phyloP scores from a whole-genome alignment of 1,284 basidiomycete species.

The Irpex lacteus region DNA sequence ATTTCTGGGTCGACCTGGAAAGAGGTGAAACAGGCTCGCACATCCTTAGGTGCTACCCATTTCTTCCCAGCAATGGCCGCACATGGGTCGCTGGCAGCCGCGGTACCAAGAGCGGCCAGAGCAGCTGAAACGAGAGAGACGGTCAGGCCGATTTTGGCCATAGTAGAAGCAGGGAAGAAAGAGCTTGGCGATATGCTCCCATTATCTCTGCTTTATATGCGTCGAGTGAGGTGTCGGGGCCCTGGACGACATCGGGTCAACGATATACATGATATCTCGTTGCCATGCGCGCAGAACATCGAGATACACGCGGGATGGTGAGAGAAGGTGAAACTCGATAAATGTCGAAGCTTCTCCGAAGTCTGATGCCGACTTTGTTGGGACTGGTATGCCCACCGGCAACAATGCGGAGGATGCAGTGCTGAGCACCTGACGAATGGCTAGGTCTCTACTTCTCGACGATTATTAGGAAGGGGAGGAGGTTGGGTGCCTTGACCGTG shows the following conservation, averaged over 20 bases:
- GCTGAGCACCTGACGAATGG: neutral
- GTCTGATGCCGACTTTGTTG: neutral
- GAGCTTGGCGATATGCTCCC: neutral
- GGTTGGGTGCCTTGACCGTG: neutral
- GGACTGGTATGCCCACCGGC: neutral
- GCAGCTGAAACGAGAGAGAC: neutral
- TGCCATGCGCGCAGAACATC: neutral
- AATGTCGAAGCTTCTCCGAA: neutral
- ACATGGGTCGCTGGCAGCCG: slow-evolving; percentile 41
- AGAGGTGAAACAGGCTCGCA: slow-evolving; percentile 47
- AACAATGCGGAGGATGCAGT: neutral
- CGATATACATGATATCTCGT: neutral
- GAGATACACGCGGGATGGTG: neutral
- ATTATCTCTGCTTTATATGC: neutral
- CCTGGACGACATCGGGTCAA: neutral
- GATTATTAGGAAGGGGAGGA: neutral
- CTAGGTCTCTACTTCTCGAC: neutral
- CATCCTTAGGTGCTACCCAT: slow-evolving; percentile 51
- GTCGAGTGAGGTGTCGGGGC: neutral
- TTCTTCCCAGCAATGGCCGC: slow-evolving; percentile 46
- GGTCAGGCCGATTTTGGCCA: neutral
- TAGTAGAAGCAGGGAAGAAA: neutral
- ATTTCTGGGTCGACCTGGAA: slow-evolving; percentile 41
- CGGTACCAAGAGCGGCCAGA: neutral
- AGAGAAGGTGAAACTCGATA: neutral